These are phyloP conservation scores for Rhizophagus sp. DNA, from an alignment of 192 early-diverging fungal genomes.

Conservation along the genomic window DNA sequence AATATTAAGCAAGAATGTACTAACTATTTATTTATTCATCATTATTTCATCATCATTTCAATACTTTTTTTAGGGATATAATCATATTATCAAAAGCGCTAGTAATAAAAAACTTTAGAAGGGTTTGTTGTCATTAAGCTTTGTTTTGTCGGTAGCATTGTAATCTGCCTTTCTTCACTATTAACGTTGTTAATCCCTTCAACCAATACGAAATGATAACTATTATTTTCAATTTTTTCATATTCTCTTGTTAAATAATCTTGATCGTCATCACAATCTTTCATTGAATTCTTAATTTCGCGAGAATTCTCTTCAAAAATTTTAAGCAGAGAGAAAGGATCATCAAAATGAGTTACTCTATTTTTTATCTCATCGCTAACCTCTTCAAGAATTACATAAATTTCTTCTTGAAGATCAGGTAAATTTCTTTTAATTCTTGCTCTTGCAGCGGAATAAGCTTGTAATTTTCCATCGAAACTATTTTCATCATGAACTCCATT, in stretches of 20 bases:
- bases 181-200: not conserved
- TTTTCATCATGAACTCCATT: not conserved
- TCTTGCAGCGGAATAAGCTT: not conserved
- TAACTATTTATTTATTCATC: no score
- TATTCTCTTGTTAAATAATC: not conserved
- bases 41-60: no score
- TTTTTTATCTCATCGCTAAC: not conserved
- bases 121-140: no score
- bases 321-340: not conserved
- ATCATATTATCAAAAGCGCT: no score
- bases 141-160: no score
- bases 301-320: no score
- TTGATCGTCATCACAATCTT: not conserved
- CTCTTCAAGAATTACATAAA: not conserved
- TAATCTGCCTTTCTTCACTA: no score
- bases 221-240: not conserved
- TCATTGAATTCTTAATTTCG: not conserved
- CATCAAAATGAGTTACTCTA: not conserved
- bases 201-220: not conserved
- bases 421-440: not conserved
- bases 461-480: not conserved
- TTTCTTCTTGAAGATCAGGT: not conserved
- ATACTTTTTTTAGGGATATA: no score
- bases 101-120: no score
- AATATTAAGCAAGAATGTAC: no score